Conservation (phyloP, 1,284 basidiomycete genomes). For the Coniferiporia sulphurascens region DNA sequence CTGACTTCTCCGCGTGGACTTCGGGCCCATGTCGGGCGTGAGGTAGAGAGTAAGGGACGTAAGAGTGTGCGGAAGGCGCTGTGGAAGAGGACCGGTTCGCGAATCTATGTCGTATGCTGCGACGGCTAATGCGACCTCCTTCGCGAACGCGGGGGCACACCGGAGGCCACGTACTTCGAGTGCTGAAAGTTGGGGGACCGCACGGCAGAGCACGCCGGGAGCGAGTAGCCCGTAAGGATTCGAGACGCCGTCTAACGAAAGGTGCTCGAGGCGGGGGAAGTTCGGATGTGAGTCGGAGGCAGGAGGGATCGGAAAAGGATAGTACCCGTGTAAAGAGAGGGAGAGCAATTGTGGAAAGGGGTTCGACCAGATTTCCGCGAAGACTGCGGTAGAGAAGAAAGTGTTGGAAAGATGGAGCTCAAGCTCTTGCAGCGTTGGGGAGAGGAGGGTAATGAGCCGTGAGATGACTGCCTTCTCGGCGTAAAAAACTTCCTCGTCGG, state of each 20-base stretch:
- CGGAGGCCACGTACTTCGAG: slow-evolving; percentile 3
- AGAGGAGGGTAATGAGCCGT: neutral
- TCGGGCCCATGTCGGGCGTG: neutral
- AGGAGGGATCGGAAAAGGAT: neutral
- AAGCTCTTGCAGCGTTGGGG: neutral
- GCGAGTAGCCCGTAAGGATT: slow-evolving; percentile 1
- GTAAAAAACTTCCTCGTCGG: neutral
- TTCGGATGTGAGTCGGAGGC: neutral
- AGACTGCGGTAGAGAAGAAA: neutral
- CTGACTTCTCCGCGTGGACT: neutral
- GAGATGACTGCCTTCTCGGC: neutral
- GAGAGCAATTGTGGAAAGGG: neutral
- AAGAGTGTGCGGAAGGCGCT: neutral
- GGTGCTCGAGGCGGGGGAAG: slow-evolving; percentile 1
- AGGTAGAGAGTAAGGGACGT: neutral
- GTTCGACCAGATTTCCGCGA: neutral
- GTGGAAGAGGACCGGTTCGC: neutral
- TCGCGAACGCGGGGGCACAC: neutral
- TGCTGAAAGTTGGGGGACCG: neutral
- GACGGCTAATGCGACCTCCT: neutral
- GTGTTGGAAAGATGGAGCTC: neutral
- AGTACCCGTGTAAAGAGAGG: neutral
- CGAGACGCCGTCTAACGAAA: neutral
- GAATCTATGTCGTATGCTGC: neutral
- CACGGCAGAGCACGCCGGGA: neutral